Base-by-base conservation (phyloP, 257 asterid genomes). In the Petunia axillaris region DNA sequence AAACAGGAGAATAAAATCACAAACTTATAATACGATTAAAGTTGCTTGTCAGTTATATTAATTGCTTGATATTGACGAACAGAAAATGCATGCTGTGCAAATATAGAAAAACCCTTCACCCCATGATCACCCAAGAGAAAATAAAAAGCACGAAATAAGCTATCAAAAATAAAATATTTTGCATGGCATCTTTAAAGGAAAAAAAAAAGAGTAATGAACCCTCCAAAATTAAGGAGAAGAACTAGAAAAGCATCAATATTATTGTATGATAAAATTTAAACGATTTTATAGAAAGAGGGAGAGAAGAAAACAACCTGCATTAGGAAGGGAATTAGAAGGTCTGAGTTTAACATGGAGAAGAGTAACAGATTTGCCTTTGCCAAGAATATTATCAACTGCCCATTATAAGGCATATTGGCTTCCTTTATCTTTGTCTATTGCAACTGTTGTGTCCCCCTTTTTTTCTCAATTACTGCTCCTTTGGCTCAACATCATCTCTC, bases 331-430 rank as follows among this genome's bases (percentile, higher is more conserved):
- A 81, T 90, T 70, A 63, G 89, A 58, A 59, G 73, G 60, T 78
- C 78, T 89, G 79, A 71, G 86, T 63, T 86, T 89, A 85, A 96
- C 94, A 81, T 96, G 97, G 84, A 96, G 83, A 81, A 96, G 92
- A 40, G 96, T 88, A 58, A 94, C 93, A 81, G 15, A 64, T 90
- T 92, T 90, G 83, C 95, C 97, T 82, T 86, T 94, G 82, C 86
- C 86, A 80, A 92, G 84, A 81, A 94, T 90, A 89, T 88, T 52
- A 58, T 96, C 99, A 50, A 89, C 90, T n/a, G 98, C 98, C 99
- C 99, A 96, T 94, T 92, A 94, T 87, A 96, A 76, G 16, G 98
- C 98, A 87, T 84, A 85, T 83, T 94, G 98, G 93, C 99, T 96
- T 16, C 90, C 93, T 88, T 96, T 96, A 77, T 94, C 97, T 81